Percentiles rank a stretch among this genome's conserved stretches.
These are phyloP conservation scores for Diaporthe australafricana DNA, from an alignment of 2,329 filamentous ascomycete species.

Conservation along the genomic window DNA sequence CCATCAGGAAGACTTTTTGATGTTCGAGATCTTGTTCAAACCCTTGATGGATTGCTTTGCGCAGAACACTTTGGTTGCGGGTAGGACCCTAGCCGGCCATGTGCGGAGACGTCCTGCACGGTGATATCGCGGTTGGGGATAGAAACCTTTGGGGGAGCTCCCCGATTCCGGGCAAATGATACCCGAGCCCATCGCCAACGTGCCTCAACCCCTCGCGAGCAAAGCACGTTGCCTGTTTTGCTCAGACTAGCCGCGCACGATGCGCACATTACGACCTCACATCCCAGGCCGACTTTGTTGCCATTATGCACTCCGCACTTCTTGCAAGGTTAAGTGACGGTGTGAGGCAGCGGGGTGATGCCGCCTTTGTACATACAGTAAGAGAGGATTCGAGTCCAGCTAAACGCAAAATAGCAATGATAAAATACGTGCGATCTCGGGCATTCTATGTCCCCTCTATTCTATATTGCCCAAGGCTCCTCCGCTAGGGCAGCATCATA, in stretches of 20 bases:
- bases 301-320: slow-evolving; percentile 26
- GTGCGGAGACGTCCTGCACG: neutral
- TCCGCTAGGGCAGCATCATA: neutral
- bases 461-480: neutral
- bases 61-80: neutral
- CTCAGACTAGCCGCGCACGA: neutral
- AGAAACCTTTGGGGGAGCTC: neutral
- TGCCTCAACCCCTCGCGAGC: neutral
- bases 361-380: neutral
- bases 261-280: neutral
- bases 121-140: neutral
- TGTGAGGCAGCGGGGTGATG: slow-evolving; percentile 14
- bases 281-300: neutral
- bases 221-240: neutral
- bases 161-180: slow-evolving; percentile 15
- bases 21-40: neutral
- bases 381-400: neutral
- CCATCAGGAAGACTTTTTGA: neutral
- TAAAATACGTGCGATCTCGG: neutral
- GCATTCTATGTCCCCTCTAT: neutral
- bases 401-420: neutral
- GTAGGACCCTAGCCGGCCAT: neutral
- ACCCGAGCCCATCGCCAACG: slow-evolving; percentile 8
- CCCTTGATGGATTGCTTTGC: too few relatives aligned
- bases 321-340: neutral